Percentiles rank a stretch among this genome's conserved stretches.
Conservation (phyloP, 192 early-diverging fungal species). For the Coemansia sp. region DNA sequence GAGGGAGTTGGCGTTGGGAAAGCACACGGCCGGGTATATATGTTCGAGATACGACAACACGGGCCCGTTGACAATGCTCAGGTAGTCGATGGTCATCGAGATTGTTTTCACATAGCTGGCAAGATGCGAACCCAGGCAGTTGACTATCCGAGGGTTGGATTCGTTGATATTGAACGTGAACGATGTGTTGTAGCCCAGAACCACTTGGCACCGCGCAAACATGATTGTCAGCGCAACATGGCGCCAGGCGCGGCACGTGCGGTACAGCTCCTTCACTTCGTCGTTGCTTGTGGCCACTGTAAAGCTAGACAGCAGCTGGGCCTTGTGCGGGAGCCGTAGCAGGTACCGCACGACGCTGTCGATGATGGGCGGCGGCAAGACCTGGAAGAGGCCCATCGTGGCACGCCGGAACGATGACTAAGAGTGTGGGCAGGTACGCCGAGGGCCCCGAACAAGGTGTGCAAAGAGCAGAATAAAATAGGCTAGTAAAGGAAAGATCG, state of each 20-base stretch:
- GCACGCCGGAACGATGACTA: no score
- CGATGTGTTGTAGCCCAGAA: background rate
- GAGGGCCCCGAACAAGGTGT: no score
- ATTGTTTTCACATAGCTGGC: constrained; percentile 1
- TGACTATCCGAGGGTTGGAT: background rate
- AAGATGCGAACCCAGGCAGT: background rate
- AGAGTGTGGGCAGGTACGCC: no score
- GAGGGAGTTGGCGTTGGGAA: background rate
- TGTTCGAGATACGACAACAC: background rate
- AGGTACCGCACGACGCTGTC: background rate
- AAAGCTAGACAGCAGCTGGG: background rate
- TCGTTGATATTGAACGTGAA: background rate
- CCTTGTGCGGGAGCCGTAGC: background rate
- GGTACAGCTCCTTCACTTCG: background rate
- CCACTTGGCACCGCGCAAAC: background rate
- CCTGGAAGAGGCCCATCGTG: no score
- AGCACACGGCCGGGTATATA: background rate
- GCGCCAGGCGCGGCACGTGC: constrained; percentile 1
- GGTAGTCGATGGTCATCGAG: background rate
- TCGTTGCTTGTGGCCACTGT: background rate
- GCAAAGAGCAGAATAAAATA: no score
- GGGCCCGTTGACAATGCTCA: background rate
- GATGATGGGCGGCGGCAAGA: background rate
- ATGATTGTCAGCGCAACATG: background rate
- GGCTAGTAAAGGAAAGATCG: no score